A percentile compares a stretch with the other conserved stretches of the same genome.
phyloP scores from a whole-genome alignment of 257 asterid genomes.

The Solanum bulbocastanum region DNA sequence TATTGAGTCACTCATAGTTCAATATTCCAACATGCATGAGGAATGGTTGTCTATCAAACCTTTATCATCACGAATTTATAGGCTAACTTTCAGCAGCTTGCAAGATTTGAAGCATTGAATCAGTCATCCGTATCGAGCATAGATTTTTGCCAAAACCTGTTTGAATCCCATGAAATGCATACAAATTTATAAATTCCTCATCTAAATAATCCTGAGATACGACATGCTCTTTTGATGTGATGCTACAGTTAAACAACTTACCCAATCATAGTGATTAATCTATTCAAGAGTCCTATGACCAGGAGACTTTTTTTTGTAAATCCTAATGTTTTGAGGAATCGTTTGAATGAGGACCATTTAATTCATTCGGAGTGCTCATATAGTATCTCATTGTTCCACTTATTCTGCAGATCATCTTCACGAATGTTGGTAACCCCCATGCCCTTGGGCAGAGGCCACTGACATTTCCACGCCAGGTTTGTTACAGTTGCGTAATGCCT shows the following conservation, averaged over 20 bases:
- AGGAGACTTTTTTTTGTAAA: background rate
- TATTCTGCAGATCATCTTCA: conserved; percentile 65
- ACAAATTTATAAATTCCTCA: background rate
- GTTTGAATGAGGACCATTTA: background rate
- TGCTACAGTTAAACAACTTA: background rate
- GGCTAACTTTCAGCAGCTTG: background rate
- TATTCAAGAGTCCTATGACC: background rate
- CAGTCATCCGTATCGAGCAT: background rate
- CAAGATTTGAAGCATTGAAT: background rate
- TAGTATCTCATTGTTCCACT: background rate
- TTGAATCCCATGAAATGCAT: background rate
- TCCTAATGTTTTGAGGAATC: background rate
- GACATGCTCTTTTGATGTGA: background rate
- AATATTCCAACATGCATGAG: background rate
- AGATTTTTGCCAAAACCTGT: background rate
- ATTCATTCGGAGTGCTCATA: background rate
- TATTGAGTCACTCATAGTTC: background rate
- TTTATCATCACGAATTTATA: background rate
- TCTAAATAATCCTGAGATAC: background rate
- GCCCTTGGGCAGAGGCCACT: conserved; percentile 94
- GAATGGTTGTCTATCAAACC: background rate
- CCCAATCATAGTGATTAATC: background rate
- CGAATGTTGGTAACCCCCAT: conserved; percentile 95
- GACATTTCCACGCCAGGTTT: conserved; percentile 94
- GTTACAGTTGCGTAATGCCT: background rate